Percentiles rank a stretch among this genome's conserved stretches.
phyloP scores from a whole-genome alignment of 345 rosid genomes.

The Alliaria petiolata region DNA sequence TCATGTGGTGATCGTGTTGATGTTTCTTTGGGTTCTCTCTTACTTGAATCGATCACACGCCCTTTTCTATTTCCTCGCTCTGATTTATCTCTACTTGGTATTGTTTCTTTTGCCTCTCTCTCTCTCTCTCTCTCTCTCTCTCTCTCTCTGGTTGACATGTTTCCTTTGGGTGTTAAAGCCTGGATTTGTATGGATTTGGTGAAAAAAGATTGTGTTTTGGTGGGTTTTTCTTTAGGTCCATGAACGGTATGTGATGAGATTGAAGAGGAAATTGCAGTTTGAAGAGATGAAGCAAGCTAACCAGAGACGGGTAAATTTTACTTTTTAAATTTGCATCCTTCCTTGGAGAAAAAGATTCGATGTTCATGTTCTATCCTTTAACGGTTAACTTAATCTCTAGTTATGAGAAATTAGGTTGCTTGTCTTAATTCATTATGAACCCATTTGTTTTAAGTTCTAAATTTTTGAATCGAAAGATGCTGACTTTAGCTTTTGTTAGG shows the following conservation, averaged over 20 bases:
- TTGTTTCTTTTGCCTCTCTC: neutral
- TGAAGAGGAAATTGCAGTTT: conserved; percentile 56
- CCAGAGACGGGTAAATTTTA: conserved; percentile 62
- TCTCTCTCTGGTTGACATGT: neutral
- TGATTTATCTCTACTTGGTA: conserved; percentile 77
- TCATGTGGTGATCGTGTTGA: conserved; percentile 67
- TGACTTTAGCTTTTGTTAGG: conserved; percentile 35
- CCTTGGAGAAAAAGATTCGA: neutral
- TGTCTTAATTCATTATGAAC: neutral
- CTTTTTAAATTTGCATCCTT: neutral
- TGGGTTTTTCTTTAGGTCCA: conserved; percentile 51
- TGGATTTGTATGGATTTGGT: neutral
- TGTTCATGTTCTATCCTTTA: no score
- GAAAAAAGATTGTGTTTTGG: neutral
- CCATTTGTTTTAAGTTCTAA: neutral
- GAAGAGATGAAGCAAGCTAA: conserved; percentile 63
- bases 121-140: no score
- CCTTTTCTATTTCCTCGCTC: conserved; percentile 48
- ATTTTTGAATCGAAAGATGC: neutral
- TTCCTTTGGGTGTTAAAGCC: neutral
- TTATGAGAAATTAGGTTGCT: neutral
- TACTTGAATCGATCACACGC: conserved; percentile 52
- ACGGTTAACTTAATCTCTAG: no score
- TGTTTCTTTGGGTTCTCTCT: conserved; percentile 63
- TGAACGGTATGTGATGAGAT: conserved; percentile 55